A percentile compares a stretch with the other conserved stretches of the same genome.
These are phyloP conservation scores for Picochlorum sp. DNA, from an alignment of 139 green algal species.

Conservation along the genomic window DNA sequence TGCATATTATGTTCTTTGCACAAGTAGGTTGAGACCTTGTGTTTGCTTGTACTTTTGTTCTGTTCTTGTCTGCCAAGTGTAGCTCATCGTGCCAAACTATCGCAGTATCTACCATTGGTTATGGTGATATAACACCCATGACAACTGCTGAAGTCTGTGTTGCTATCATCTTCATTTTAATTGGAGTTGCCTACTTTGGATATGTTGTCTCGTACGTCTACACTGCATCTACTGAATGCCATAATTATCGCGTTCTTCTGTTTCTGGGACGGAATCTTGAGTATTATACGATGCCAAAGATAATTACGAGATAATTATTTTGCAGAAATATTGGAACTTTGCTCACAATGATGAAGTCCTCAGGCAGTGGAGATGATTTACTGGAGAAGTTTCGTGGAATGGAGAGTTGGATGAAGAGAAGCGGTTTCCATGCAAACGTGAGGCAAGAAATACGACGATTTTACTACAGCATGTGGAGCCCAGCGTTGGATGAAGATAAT, in stretches of 20 bases:
- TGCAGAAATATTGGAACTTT: not conserved
- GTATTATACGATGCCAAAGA: too few relatives aligned
- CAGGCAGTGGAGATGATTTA: not conserved
- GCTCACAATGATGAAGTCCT: not conserved
- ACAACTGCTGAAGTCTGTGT: not conserved
- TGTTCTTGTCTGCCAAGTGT: too few relatives aligned
- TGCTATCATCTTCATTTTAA: not conserved
- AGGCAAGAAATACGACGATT: slow-evolving; percentile 1
- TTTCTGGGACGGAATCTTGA: too few relatives aligned
- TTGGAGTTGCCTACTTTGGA: slow-evolving; percentile 16
- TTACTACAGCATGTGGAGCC: not conserved
- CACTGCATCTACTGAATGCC: too few relatives aligned
- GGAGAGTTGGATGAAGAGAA: not conserved
- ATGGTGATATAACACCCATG: slow-evolving; percentile 3
- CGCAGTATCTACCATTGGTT: slow-evolving; percentile 22
- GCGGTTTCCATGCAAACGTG: not conserved
- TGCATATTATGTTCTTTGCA: slow-evolving; percentile 10
- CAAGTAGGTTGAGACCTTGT: too few relatives aligned
- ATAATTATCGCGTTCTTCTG: too few relatives aligned
- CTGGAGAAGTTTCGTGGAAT: not conserved
- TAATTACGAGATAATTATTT: too few relatives aligned
- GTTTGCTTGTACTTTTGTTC: too few relatives aligned
- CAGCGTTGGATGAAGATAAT: not conserved
- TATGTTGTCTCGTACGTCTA: slow-evolving; percentile 9
- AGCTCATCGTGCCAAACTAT: too few relatives aligned